Conservation (phyloP, 129 eudicot genomes). For the Arctium minus region DNA sequence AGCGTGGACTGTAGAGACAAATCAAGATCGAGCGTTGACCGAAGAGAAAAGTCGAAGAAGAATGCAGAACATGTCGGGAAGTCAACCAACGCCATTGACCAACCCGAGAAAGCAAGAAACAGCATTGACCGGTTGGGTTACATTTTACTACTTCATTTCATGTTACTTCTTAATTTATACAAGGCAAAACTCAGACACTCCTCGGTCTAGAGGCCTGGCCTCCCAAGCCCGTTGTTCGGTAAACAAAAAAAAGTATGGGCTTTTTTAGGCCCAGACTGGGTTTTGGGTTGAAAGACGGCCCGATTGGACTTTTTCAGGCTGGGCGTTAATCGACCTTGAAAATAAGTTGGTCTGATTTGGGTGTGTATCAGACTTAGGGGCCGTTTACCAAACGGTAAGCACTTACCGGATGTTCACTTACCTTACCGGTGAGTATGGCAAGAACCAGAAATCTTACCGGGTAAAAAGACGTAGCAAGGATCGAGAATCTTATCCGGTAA, state of each 20-base stretch:
- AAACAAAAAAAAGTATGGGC: not conserved
- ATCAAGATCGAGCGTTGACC: conserved; percentile 54
- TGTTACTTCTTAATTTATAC: not conserved
- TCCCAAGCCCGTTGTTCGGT: not conserved
- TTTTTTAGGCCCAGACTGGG: not conserved
- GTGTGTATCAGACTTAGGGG: no score
- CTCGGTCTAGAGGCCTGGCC: no score
- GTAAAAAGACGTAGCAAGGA: no score
- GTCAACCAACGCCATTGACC: conserved; percentile 49
- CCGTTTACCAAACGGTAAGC: no score
- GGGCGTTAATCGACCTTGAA: not conserved
- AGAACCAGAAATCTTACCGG: no score
- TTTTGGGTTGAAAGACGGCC: not conserved
- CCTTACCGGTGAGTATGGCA: no score
- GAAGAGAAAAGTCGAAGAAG: conserved; percentile 60
- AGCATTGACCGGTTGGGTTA: conserved; percentile 85
- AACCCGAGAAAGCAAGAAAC: conserved; percentile 66
- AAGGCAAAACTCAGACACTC: no score
- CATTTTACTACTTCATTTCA: conserved; percentile 11
- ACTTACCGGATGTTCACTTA: no score
- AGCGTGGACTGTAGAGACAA: conserved; percentile 68
- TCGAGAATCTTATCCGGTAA: no score
- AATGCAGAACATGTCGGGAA: conserved; percentile 52
- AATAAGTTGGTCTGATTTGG: no score
- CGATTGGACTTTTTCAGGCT: not conserved